Evolutionary conservation across 495 filamentous ascomycete species (phyloP), one percentile per base, ranked within the genome.

Genomic region (Hypoxylon cercidicola): DNA sequence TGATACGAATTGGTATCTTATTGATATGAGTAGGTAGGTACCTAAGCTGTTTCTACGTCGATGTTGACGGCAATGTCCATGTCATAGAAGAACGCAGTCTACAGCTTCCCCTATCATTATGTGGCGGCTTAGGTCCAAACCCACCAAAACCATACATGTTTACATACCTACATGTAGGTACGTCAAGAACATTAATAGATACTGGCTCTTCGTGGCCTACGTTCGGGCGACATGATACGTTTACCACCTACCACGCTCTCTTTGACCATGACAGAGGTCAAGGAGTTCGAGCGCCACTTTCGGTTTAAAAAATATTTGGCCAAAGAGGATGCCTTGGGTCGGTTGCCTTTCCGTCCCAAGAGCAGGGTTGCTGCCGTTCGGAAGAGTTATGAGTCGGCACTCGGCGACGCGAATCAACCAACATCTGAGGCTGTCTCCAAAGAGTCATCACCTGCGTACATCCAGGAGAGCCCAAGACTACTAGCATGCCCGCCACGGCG

Each of bases 251-350:
- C 85, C 0, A 72, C 78, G 32, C 81, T 90, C 65, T 73, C 74
- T 7, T 69, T 89, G 37, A 81, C 79, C 25, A 78, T 82, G 32
- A 72, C 78, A 11, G 87, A 90, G 68, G 66, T 90, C 25, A 74
- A 75, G 63, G 79, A 84, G 40, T 76, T 77, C 18, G 77, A 80
- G 13, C 60, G 72, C 6, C 80, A 81, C 32, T 74, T 76, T 43
- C 74, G 69, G 7, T 77, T 77, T 48, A 69, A 70, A 35, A 78
- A 58, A 30, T 74, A 75, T 64, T 73, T 78, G 55, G 67, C 72
- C 40, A 55, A 41, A 52, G 66, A 71, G 12, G 57, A 70, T 34
- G n/a, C 28, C 32, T 65, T 63, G 13, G 48, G 62, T 0, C 50
- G 60, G 35, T 44, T 74, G 11, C 59, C 63, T 39, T 23, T 69